Conservation (phyloP, 768 basidiomycete species). For the Dentipellis sp. region DNA sequence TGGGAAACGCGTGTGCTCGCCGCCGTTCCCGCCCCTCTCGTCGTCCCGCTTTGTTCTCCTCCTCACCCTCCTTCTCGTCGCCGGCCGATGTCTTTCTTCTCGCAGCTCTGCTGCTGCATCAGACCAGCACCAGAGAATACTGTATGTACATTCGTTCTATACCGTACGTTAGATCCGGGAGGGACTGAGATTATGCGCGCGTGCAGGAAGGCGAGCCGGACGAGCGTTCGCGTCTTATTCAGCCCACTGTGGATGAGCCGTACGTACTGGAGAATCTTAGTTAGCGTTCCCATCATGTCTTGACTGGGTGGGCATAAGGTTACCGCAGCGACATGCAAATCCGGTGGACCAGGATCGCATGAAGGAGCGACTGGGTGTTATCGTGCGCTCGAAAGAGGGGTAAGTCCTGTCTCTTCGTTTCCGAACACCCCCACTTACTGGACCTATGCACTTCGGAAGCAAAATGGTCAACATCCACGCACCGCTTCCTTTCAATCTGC, state of each 20-base stretch:
- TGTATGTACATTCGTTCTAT: background rate
- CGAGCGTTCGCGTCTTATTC: slow-evolving; percentile 25
- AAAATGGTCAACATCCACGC: slow-evolving; percentile 67
- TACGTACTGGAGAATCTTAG: slow-evolving; percentile 8
- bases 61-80: background rate
- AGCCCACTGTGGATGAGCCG: slow-evolving; percentile 20
- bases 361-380: slow-evolving; percentile 41
- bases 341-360: slow-evolving; percentile 37
- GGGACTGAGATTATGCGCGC: too few relatives aligned
- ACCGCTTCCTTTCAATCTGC: slow-evolving; percentile 52
- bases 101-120: background rate
- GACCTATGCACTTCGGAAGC: slow-evolving; percentile 24
- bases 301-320: background rate
- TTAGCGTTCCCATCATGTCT: too few relatives aligned
- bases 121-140: background rate
- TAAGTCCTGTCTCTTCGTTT: slow-evolving; percentile 20
- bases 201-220: slow-evolving; percentile 18
- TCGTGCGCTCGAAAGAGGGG: slow-evolving; percentile 57
- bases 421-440: background rate
- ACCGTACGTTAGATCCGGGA: background rate
- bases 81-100: background rate
- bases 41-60: background rate
- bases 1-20: background rate
- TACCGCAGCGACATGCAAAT: slow-evolving; percentile 12
- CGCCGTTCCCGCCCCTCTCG: background rate